phyloP scores from a whole-genome alignment of 331 rosid species.

The Spiraea crenata region DNA sequence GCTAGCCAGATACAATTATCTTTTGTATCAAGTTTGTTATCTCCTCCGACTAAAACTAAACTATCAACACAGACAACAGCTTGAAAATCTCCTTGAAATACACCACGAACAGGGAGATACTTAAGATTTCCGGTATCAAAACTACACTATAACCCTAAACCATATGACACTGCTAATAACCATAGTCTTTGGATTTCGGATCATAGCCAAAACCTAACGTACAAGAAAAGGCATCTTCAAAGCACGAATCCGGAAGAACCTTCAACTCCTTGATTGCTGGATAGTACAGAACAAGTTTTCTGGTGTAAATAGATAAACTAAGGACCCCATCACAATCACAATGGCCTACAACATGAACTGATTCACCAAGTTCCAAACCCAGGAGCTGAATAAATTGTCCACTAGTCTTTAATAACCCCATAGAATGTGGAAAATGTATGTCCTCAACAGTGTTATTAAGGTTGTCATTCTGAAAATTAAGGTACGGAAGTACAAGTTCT shows the following conservation, averaged over 20 bases:
- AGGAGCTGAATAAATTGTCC: neutral
- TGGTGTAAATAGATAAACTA: neutral
- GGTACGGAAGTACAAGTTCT: neutral
- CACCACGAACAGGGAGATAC: neutral
- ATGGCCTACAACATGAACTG: neutral
- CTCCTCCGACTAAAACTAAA: neutral
- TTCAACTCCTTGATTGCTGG: neutral
- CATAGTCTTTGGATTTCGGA: neutral
- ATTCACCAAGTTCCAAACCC: neutral
- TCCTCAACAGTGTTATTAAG: neutral
- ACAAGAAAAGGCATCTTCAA: neutral
- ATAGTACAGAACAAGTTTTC: neutral
- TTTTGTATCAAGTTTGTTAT: neutral
- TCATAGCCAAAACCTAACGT: neutral
- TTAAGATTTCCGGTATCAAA: neutral
- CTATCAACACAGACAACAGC: neutral
- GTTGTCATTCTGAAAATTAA: neutral
- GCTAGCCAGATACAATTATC: neutral
- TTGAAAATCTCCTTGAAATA: slow-evolving; percentile 1
- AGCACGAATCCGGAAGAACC: slow-evolving; percentile 4
- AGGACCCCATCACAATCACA: neutral
- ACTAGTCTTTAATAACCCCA: neutral
- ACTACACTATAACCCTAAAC: no score
- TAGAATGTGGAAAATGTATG: neutral
- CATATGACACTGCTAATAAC: neutral